Percentiles rank a stretch among this genome's conserved stretches.
These are phyloP conservation scores for Colletotrichum lindemuthianum DNA, from an alignment of 2,329 filamentous ascomycete genomes.

Conservation along the genomic window DNA sequence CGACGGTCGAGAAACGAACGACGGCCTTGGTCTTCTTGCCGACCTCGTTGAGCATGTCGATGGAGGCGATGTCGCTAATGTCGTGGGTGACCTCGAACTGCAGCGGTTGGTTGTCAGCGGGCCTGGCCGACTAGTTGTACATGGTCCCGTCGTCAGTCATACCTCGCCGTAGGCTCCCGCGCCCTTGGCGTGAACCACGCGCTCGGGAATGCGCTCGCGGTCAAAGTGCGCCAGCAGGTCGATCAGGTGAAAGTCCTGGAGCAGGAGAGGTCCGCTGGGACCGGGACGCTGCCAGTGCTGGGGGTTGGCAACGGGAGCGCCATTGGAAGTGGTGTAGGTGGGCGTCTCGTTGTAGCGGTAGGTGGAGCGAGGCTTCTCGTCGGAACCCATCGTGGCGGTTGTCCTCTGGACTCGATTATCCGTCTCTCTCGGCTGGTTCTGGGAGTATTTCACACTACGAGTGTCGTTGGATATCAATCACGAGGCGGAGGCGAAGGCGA, in stretches of 20 bases:
- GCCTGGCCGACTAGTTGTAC: neutral
- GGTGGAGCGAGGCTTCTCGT: constrained; percentile 55
- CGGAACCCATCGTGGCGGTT: constrained; percentile 51
- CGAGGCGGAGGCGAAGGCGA: neutral
- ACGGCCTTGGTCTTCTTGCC: constrained; percentile 77
- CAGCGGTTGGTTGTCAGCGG: neutral
- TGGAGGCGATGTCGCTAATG: constrained; percentile 65
- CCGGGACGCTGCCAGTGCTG: constrained; percentile 61
- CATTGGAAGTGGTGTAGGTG: constrained; percentile 69
- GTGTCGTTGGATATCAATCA: constrained; percentile 7
- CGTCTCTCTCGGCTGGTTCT: neutral
- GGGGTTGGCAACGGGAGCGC: constrained; percentile 65
- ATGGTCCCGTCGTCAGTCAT: neutral
- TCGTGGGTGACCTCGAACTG: constrained; percentile 56
- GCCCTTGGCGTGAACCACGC: constrained; percentile 68
- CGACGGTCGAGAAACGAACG: constrained; percentile 79
- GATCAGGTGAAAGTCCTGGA: constrained; percentile 74
- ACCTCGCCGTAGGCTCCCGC: constrained; percentile 62
- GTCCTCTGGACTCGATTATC: constrained; percentile 18
- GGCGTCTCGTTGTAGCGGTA: constrained; percentile 67
- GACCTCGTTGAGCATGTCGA: constrained; percentile 63
- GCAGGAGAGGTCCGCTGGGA: constrained; percentile 65
- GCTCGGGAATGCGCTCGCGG: constrained; percentile 62
- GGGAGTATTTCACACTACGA: neutral
- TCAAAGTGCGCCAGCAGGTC: constrained; percentile 67